Evolutionary conservation across 257 asterid species (phyloP).

Genomic region (Craterostigma plantagineum): DNA sequence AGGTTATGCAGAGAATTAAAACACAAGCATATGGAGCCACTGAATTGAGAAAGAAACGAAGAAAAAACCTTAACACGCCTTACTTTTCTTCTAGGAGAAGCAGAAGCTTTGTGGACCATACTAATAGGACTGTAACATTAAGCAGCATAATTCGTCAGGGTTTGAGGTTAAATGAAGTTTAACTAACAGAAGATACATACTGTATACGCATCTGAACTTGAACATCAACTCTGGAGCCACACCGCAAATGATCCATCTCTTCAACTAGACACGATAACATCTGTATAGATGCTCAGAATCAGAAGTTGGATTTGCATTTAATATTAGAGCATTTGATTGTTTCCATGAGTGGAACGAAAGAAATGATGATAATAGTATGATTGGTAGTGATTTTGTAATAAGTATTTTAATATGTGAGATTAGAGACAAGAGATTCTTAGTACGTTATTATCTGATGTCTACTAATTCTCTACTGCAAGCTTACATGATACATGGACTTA

Average conservation of each 20-base stretch:
- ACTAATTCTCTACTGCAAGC: no score
- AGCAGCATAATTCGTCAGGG: not conserved
- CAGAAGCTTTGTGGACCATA: slow-evolving; percentile 46
- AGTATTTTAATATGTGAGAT: no score
- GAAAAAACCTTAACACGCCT: slow-evolving; percentile 52
- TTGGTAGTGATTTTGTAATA: no score
- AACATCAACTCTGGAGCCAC: slow-evolving; percentile 25
- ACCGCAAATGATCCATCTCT: slow-evolving; percentile 88
- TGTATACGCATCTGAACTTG: not conserved
- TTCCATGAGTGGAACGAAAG: not conserved
- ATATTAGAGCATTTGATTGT: no score
- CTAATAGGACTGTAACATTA: slow-evolving; percentile 40
- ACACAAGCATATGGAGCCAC: slow-evolving; percentile 5
- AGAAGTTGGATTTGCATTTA: no score
- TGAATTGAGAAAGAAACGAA: slow-evolving; percentile 5
- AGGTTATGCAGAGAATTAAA: slow-evolving; percentile 3
- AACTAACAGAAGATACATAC: slow-evolving; percentile 26
- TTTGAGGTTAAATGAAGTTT: slow-evolving; percentile 1
- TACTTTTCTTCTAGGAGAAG: slow-evolving; percentile 28
- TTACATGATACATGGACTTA: no score
- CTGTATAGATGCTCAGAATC: slow-evolving; percentile 15
- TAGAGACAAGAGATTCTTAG: no score
- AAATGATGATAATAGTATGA: no score
- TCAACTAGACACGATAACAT: slow-evolving; percentile 65
- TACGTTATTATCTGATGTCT: no score